These are phyloP conservation scores for Bidens hawaiensis DNA, from an alignment of 140 eudicot genomes.

Conservation along the genomic window DNA sequence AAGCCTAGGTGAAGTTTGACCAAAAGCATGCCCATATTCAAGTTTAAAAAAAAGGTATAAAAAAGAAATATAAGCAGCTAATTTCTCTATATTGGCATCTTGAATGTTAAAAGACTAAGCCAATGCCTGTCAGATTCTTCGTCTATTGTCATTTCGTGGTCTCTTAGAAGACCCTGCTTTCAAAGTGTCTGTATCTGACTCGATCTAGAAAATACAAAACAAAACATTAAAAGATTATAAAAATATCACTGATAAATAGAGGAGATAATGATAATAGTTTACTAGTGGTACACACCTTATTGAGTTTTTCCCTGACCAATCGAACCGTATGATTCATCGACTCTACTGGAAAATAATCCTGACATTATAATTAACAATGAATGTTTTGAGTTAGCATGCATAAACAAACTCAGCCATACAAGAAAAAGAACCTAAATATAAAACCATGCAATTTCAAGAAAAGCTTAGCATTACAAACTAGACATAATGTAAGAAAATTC, in stretches of 20 bases:
- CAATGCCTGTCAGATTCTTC: conserved; percentile 57
- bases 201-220: conserved; percentile 34
- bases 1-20: conserved; percentile 1
- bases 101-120: not conserved
- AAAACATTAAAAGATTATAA: not conserved
- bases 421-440: not conserved
- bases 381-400: not conserved
- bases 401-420: not conserved
- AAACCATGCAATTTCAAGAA: not conserved
- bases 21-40: not conserved
- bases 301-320: conserved; percentile 75
- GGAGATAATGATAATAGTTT: not conserved
- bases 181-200: conserved; percentile 47
- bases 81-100: not conserved
- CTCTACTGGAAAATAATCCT: conserved; percentile 81
- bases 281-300: conserved; percentile 47
- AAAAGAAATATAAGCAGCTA: not conserved
- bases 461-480: not conserved
- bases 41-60: not conserved
- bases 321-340: conserved; percentile 92
- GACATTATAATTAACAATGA: conserved; percentile 13
- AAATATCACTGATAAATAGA: not conserved
- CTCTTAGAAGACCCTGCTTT: conserved; percentile 63
- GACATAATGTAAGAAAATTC: not conserved
- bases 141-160: conserved; percentile 68